Conservation (phyloP, 169 alveolate genomes). For the Cyclospora cayetanensis region DNA sequence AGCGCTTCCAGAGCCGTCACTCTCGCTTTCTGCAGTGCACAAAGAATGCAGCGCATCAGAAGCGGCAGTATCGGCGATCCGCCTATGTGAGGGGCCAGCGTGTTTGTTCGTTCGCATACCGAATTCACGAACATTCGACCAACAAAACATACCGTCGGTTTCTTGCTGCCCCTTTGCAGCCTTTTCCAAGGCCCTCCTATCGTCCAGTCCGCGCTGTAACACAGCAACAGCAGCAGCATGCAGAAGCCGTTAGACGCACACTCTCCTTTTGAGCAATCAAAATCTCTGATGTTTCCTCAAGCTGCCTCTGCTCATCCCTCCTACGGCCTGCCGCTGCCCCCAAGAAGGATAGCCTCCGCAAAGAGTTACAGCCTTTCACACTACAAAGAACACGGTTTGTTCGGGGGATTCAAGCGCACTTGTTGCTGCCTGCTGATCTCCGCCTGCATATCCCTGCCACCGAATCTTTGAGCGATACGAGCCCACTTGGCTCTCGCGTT, state of each 20-base stretch:
- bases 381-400: neutral
- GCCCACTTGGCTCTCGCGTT: too few species aligned
- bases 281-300: too few species aligned
- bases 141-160: too few species aligned
- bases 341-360: neutral
- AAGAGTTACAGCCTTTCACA: neutral
- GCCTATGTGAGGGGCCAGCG: too few species aligned
- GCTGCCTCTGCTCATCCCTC: neutral
- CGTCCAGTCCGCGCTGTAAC: too few species aligned
- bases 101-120: too few species aligned
- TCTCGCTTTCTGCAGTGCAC: neutral
- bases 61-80: neutral
- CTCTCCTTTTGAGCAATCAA: too few species aligned
- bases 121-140: too few species aligned
- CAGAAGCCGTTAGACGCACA: too few species aligned
- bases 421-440: constrained; percentile 38
- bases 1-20: neutral
- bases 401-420: constrained; percentile 24
- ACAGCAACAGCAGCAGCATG: too few species aligned
- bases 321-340: neutral
- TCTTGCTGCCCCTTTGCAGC: too few species aligned
- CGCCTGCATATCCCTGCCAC: constrained; percentile 67
- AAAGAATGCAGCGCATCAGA: neutral
- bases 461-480: constrained; percentile 66
- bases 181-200: too few species aligned